phyloP scores from a whole-genome alignment of 1,139 yeast species.

The Eremothecium gossypii region DNA sequence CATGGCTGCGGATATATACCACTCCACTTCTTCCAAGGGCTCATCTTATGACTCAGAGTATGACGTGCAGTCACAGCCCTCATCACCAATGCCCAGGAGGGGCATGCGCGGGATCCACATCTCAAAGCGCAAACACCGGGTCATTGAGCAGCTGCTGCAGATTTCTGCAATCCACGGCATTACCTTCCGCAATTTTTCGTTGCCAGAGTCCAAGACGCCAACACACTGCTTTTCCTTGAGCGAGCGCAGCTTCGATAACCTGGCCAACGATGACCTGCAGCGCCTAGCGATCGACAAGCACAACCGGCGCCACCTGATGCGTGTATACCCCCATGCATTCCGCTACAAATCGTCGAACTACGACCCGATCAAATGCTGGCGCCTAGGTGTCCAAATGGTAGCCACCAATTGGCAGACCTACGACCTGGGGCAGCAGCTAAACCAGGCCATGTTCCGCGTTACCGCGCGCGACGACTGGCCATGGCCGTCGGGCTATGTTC shows the following conservation, averaged over 20 bases:
- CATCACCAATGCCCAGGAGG: constrained; percentile 7
- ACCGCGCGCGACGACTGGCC: constrained; percentile 33
- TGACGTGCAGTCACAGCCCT: constrained; percentile 11
- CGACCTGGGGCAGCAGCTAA: constrained; percentile 84
- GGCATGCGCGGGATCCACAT: constrained; percentile 17
- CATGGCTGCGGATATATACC: constrained; percentile 4
- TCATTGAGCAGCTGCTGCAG: constrained; percentile 47
- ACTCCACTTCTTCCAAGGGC: constrained; percentile 17
- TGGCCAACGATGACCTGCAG: constrained; percentile 55
- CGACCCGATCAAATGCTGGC: constrained; percentile 73
- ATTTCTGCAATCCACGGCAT: constrained; percentile 61
- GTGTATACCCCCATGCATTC: constrained; percentile 79
- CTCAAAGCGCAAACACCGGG: constrained; percentile 26
- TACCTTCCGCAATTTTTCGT: constrained; percentile 70
- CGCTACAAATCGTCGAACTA: constrained; percentile 75
- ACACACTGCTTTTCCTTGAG: constrained; percentile 83
- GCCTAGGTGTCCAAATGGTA: constrained; percentile 82
- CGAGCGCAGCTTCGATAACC: constrained; percentile 56
- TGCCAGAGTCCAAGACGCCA: constrained; percentile 73
- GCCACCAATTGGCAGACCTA: constrained; percentile 96
- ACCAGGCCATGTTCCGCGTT: constrained; percentile 68
- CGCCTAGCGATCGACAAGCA: constrained; percentile 56
- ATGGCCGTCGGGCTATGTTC: constrained; percentile 53
- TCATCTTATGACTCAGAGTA: constrained; percentile 21
- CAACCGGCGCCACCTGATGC: constrained; percentile 62